Evolutionary conservation across 1,284 basidiomycete species (phyloP).

Genomic region (Rhodotorula glutinis): DNA sequence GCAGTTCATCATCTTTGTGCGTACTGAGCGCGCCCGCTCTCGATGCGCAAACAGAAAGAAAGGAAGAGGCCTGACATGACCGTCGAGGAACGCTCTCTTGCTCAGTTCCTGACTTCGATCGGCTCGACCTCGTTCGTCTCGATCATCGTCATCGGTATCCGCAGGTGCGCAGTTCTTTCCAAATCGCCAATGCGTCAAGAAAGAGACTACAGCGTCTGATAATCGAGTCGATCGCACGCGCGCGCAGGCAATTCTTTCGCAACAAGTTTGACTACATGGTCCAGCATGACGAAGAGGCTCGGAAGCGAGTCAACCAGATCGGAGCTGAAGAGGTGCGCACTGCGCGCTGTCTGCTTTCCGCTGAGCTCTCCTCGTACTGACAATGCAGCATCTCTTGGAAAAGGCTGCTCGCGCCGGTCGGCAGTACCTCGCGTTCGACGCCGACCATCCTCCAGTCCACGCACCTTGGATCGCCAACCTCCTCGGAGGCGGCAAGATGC

Average conservation of each 20-base stretch:
- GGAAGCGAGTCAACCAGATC: slow-evolving; percentile 45
- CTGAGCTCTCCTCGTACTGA: background rate
- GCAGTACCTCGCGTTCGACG: slow-evolving; percentile 12
- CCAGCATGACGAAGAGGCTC: slow-evolving; percentile 51
- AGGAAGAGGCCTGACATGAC: background rate
- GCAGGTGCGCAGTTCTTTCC: slow-evolving; percentile 11
- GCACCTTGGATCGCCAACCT: slow-evolving; percentile 15
- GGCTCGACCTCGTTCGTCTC: slow-evolving; percentile 38
- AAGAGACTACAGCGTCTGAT: no score
- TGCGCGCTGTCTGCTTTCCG: background rate
- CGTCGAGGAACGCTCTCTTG: background rate
- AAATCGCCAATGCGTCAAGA: no score
- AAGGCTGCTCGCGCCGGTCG: slow-evolving; percentile 27
- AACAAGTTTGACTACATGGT: slow-evolving; percentile 68
- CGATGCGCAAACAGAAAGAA: no score
- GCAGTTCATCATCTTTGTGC: slow-evolving; percentile 41
- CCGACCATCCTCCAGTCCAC: slow-evolving; percentile 7
- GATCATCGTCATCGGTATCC: slow-evolving; percentile 42
- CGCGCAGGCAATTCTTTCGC: slow-evolving; percentile 66
- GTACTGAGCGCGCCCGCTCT: no score
- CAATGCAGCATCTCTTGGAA: no score
- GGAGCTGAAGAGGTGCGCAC: slow-evolving; percentile 44
- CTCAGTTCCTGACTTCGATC: slow-evolving; percentile 31
- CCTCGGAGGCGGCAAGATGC: slow-evolving; percentile 2
- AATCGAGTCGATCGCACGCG: no score